These are phyloP conservation scores for Coemansia sp. DNA, from an alignment of 192 early-diverging fungal species.

Conservation along the genomic window DNA sequence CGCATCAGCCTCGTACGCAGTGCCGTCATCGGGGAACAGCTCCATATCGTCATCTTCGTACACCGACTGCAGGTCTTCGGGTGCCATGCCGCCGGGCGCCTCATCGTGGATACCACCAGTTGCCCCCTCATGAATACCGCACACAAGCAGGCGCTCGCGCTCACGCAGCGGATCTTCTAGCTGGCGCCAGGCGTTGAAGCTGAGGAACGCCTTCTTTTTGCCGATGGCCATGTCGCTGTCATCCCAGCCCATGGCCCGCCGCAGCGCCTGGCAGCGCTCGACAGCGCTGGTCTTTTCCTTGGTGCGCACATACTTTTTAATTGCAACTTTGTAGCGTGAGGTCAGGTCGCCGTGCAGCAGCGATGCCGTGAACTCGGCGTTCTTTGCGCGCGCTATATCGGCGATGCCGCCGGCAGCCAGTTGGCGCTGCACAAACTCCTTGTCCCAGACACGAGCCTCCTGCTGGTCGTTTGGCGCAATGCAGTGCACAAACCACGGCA, in stretches of 20 bases:
- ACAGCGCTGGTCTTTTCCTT: conserved; percentile 48
- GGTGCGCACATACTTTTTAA: conserved; percentile 57
- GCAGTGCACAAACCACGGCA: conserved; percentile 80
- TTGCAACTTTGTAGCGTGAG: conserved; percentile 64
- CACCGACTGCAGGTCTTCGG: conserved; percentile 54
- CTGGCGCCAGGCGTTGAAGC: conserved; percentile 75
- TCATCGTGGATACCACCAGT: conserved; percentile 39
- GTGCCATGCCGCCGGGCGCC: conserved; percentile 9
- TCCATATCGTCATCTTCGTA: conserved; percentile 48
- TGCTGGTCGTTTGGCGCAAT: conserved; percentile 67
- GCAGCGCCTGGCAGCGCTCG: conserved; percentile 52
- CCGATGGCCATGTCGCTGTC: conserved; percentile 61
- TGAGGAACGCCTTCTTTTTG: conserved; percentile 67
- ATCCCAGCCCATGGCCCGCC: conserved; percentile 63
- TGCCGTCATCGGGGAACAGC: conserved; percentile 41
- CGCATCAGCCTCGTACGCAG: conserved; percentile 37
- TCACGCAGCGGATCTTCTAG: conserved; percentile 81
- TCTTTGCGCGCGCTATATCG: conserved; percentile 64
- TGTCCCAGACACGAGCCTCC: conserved; percentile 63
- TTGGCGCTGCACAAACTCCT: conserved; percentile 68
- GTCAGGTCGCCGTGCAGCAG: conserved; percentile 78
- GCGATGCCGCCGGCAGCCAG: conserved; percentile 68
- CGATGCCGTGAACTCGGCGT: conserved; percentile 70
- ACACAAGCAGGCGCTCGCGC: conserved; percentile 59
- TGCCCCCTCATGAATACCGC: conserved; percentile 38